Evolutionary conservation across 2,329 filamentous ascomycete species (phyloP), one percentile per base, ranked within the genome.

Genomic region (Fusarium gaditjirri): DNA sequence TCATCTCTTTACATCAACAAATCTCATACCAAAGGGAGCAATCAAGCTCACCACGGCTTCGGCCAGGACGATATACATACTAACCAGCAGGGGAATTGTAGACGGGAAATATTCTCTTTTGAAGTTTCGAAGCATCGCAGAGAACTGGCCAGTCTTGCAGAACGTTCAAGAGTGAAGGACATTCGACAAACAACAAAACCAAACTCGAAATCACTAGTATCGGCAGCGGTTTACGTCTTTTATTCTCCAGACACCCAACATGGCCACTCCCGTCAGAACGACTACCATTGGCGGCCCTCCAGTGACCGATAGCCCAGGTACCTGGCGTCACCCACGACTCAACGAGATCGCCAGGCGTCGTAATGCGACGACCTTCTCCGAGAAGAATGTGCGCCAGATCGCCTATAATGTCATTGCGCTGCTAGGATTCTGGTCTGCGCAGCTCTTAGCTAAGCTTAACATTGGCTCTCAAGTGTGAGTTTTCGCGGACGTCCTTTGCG

Each of bases 271-370:
- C 19, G 62, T 76, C 61, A 78, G 65, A 63, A 76, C 78, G 39
- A 84, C 83, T 73, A 78, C 88, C 72, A 69, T 86, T 78, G 79
- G 86, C 80, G 80, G 57, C 56, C 79, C 83, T 36, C 77, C 81
- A 46, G 63, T 80, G 27, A 78, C 81, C 33, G 88, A 90, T 58
- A 90, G 87, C 75, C 88, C 93, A 11, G 95, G 95, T 61, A 94
- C 91, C 79, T 99, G 96, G 95, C 90, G 91, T 78, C 96, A 99
- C 81, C 96, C 96, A 38, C 91, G 92, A 71, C 87, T 98, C 72
- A 88, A 94, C 77, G 95, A 98, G 82, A 97, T 99, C 79, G 90
- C 93, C 21, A 88, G 89, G 70, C 91, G 96, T 56, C 93, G 94
- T 79, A 91, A 93, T 80, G 91, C 91, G 25, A 90, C 91, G 19